Percentiles rank a stretch among this genome's conserved stretches.
Conservation (phyloP, 768 basidiomycete species). For the Russula emetica region DNA sequence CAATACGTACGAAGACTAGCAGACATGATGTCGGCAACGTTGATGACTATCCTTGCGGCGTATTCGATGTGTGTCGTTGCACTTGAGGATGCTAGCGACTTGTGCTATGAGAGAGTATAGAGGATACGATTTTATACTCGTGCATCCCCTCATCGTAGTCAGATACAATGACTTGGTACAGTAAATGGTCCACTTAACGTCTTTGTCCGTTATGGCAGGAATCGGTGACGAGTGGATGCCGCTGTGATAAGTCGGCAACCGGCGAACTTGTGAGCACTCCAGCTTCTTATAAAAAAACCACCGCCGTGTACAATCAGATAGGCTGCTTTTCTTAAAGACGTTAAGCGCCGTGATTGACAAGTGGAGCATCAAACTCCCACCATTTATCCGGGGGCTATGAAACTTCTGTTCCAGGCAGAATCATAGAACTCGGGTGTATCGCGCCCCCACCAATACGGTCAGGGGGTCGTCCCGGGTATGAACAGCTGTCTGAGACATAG, state of each 20-base stretch:
- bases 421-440: neutral
- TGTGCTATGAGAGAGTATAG: neutral
- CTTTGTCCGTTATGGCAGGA: neutral
- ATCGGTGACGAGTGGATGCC: neutral
- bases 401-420: neutral
- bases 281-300: neutral
- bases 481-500: neutral
- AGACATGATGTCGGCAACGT: slow-evolving; percentile 1
- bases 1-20: slow-evolving; percentile 9
- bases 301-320: neutral
- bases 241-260: too few relatives aligned
- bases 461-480: neutral
- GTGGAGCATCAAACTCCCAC: neutral
- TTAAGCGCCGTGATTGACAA: neutral
- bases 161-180: neutral
- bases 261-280: neutral
- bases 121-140: slow-evolving; percentile 7
- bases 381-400: neutral
- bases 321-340: neutral
- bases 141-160: neutral
- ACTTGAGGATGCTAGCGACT: neutral
- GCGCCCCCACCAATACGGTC: slow-evolving; percentile 4
- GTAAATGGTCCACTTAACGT: neutral
- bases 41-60: neutral
- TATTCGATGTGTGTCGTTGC: neutral